Evolutionary conservation across 257 asterid genomes (phyloP).

Genomic region (Asclepias syriaca): DNA sequence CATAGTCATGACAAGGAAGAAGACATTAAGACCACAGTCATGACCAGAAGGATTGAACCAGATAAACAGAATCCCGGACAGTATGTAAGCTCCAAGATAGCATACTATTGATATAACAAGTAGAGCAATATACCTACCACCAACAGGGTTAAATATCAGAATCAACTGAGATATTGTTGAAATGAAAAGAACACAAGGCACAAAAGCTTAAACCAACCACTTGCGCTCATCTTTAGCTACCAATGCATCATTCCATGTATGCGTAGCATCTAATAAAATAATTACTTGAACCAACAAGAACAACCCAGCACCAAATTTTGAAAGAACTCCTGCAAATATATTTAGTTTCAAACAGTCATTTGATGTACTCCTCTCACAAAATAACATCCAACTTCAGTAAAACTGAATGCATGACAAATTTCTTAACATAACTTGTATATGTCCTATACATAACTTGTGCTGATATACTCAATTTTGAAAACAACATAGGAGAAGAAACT

Average conservation of each 20-base stretch:
- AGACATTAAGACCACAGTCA: constrained; percentile 85
- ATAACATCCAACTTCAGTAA: not conserved
- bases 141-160: constrained; percentile 15
- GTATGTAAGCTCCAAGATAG: constrained; percentile 64
- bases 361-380: not conserved
- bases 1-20: constrained; percentile 89
- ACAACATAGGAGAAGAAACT: not conserved
- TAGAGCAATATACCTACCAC: constrained; percentile 75
- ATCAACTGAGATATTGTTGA: constrained; percentile 11
- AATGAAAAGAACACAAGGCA: constrained; percentile 3
- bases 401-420: not conserved
- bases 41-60: constrained; percentile 98
- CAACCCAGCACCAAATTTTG: constrained; percentile 93
- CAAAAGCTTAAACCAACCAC: constrained; percentile 48
- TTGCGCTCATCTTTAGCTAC: constrained; percentile 93
- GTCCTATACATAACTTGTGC: not conserved
- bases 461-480: not conserved
- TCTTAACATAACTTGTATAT: not conserved
- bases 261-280: constrained; percentile 78
- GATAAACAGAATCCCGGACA: constrained; percentile 77
- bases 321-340: constrained; percentile 56
- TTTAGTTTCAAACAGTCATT: not conserved
- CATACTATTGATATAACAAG: constrained; percentile 72
- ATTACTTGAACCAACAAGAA: constrained; percentile 87
- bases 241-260: constrained; percentile 98